These are phyloP conservation scores for Phoma sp. DNA, from an alignment of 2,329 filamentous ascomycete genomes.

Conservation along the genomic window DNA sequence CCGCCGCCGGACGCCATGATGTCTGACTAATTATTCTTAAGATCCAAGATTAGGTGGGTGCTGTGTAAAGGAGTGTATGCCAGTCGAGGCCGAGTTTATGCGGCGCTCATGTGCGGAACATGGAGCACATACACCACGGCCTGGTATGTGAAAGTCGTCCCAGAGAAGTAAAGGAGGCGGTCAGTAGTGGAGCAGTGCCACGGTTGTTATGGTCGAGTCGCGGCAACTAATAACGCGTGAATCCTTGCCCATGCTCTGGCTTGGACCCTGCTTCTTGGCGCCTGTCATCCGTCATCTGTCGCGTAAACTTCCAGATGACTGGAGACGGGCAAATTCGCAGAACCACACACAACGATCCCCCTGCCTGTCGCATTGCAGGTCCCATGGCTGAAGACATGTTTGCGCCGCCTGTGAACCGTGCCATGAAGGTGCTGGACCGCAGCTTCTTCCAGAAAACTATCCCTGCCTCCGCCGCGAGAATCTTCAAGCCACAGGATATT, in stretches of 20 bases:
- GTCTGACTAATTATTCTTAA: slow-evolving; percentile 4
- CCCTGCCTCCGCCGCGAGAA: slow-evolving; percentile 77
- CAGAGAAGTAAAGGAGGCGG: slow-evolving; percentile 33
- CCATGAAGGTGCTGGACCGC: slow-evolving; percentile 81
- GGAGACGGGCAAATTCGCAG: not conserved
- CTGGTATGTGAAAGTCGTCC: not conserved
- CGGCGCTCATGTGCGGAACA: slow-evolving; percentile 32
- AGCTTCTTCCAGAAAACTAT: slow-evolving; percentile 81
- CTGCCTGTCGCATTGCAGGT: not conserved
- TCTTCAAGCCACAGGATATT: slow-evolving; percentile 79
- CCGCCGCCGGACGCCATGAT: slow-evolving; percentile 79
- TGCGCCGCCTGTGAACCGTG: slow-evolving; percentile 80
- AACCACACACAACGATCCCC: not conserved
- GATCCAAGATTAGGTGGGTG: slow-evolving; percentile 10
- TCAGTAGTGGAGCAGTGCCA: slow-evolving; percentile 18
- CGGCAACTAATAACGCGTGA: slow-evolving; percentile 37
- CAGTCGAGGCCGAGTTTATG: slow-evolving; percentile 18
- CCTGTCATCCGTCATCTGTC: too few species aligned
- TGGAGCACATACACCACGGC: slow-evolving; percentile 23
- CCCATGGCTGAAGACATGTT: slow-evolving; percentile 63
- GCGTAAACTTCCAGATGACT: slow-evolving; percentile 1
- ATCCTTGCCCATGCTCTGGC: slow-evolving; percentile 30
- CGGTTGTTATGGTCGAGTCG: slow-evolving; percentile 33
- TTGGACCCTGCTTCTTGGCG: slow-evolving; percentile 21
- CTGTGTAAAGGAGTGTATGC: slow-evolving; percentile 22